These are phyloP conservation scores for Aspergillus proliferans DNA, from an alignment of 2,329 filamentous ascomycete species.

Conservation along the genomic window DNA sequence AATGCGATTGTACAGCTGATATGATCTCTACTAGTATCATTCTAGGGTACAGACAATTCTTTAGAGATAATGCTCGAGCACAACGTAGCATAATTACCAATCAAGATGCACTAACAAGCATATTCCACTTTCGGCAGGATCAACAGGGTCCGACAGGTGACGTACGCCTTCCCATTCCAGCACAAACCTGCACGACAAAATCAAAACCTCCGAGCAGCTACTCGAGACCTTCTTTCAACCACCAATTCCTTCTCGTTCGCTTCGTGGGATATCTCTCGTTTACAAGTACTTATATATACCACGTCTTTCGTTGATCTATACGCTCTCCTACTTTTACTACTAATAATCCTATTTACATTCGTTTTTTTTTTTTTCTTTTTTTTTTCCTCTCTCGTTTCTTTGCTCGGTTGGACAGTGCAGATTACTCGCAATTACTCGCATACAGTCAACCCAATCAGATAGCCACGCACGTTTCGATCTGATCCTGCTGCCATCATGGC, in stretches of 20 bases:
- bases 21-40: too few species aligned
- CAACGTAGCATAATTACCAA: background rate
- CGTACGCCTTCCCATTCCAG: background rate
- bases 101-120: background rate
- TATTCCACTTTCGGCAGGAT: background rate
- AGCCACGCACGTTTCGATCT: background rate
- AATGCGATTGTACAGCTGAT: too few species aligned
- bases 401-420: slow-evolving; percentile 1
- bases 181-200: background rate
- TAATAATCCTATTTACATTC: too few species aligned
- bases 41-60: too few species aligned
- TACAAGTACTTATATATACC: too few species aligned
- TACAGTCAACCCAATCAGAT: background rate
- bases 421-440: slow-evolving; percentile 1
- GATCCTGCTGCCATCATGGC: slow-evolving; percentile 5
- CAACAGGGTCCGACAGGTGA: background rate
- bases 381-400: too few species aligned
- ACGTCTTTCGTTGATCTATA: slow-evolving; percentile 1
- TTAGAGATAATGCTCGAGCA: too few species aligned
- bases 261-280: too few species aligned
- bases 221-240: too few species aligned
- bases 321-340: background rate
- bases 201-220: too few species aligned
- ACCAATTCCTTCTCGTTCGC: too few species aligned
- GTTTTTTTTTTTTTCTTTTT: background rate